Evolutionary conservation across 768 basidiomycete genomes (phyloP).

Genomic region (Baorangia bicolor): DNA sequence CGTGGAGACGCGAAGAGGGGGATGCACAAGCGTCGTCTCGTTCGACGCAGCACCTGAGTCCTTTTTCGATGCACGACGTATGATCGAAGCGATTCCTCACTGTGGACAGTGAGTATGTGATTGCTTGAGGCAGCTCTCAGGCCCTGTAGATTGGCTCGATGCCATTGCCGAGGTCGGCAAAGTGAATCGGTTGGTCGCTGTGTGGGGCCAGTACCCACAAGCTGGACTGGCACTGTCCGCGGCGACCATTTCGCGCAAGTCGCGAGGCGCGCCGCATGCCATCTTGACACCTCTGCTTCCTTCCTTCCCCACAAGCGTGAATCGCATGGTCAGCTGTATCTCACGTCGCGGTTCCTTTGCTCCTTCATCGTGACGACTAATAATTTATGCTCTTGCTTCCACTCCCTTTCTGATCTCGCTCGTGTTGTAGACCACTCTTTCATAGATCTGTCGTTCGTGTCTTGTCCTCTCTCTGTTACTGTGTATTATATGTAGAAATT

Average conservation of each 20-base stretch:
- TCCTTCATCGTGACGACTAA: conserved; percentile 11
- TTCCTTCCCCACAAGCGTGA: not conserved
- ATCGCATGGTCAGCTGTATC: not conserved
- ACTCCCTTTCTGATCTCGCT: conserved; percentile 2
- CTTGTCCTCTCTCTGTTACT: not conserved
- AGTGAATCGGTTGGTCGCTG: not conserved
- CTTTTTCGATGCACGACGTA: not conserved
- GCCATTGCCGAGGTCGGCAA: conserved; percentile 6
- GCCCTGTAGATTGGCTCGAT: conserved; percentile 14
- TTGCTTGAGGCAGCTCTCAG: not conserved
- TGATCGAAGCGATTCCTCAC: not conserved
- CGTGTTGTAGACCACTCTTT: conserved; percentile 16
- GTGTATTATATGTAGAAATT: conserved; percentile 1
- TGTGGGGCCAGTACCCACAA: conserved; percentile 11
- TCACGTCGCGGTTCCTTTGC: not conserved
- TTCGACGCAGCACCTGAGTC: conserved; percentile 13
- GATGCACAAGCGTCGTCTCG: conserved; percentile 26
- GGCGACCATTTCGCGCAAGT: conserved; percentile 8
- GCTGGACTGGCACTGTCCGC: not conserved
- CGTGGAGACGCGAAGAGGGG: conserved; percentile 14
- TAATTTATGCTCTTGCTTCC: conserved; percentile 17
- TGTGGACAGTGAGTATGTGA: not conserved
- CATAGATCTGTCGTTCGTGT: not conserved
- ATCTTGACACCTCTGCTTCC: not conserved
- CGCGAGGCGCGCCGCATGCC: conserved; percentile 1